Base-by-base conservation (phyloP, 2,329 filamentous ascomycete genomes). In the Aspergillus fumigatiaffinis region DNA sequence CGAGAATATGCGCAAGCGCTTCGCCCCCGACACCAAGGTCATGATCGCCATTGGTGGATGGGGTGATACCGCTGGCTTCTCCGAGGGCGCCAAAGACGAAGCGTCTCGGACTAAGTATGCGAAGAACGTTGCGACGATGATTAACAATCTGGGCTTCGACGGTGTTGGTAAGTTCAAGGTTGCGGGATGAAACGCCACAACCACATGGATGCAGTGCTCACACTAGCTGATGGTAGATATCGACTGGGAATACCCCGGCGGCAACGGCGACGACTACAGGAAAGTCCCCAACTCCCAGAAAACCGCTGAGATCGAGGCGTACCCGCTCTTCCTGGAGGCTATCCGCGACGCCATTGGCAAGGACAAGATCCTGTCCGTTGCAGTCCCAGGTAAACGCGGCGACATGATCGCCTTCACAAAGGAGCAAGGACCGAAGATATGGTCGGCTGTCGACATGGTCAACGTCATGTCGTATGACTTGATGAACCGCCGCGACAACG, bases 1-100 rank as follows among this genome's bases (percentile, higher is more conserved):
- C 1, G 66, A 72, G 0, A 76, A 79, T 3, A 76, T 85, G 48
- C 80, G 84, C 20, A 72, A 73, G 26, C 75, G 83, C 21, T 87
- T 85, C 55, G 68, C 77, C 12, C 68, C 79, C 0, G 77, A 77
- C 26, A 86, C 86, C 21, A 86, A 88, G 63, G 73, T 91, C 23
- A 81, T 88, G 76, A 80, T 91, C 41, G 87, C 89, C 21, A 84
- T 92, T 60, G 89, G 89, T 10, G 89, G 88, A 53, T 92, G 89
- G 88, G 88, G 87, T 0, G 86, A 90, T 58, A 86, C 82, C 0
- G 69, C 72, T 6, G 88, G 87, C 0, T 91, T 90, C 66, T 80
- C 82, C 0, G 70, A 46, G 1, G 87, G 82, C 0, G 84, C 85
- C 1, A 78, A 76, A 52, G 79, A 79, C 3, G 77, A 81, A 1